Evolutionary conservation across 2,329 filamentous ascomycete species (phyloP).

Genomic region (Colletotrichum lini): DNA sequence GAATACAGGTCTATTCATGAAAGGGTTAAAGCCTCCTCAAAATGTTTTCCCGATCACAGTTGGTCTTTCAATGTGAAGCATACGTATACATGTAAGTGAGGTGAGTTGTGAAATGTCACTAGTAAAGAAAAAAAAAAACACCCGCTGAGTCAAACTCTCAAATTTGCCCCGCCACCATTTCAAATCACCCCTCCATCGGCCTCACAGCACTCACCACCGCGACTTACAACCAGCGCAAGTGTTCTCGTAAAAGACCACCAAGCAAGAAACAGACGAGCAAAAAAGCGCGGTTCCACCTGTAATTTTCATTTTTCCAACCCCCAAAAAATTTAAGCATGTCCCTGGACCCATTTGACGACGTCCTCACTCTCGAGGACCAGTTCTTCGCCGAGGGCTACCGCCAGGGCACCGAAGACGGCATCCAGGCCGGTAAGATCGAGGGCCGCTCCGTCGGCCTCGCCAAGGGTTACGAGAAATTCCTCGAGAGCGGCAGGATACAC

Average conservation of each 20-base stretch:
- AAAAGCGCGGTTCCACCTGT: no score
- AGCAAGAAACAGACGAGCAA: no score
- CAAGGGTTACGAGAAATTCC: conserved; percentile 94
- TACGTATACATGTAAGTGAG: neutral
- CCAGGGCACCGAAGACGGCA: conserved; percentile 82
- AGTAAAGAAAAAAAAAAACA: conserved; percentile 2
- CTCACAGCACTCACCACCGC: conserved; percentile 2
- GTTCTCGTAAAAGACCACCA: neutral
- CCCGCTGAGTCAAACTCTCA: conserved; percentile 37
- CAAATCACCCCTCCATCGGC: conserved; percentile 35
- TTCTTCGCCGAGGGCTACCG: conserved; percentile 89
- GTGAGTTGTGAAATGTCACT: conserved; percentile 31
- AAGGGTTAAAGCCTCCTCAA: no score
- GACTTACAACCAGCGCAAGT: neutral
- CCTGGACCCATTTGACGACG: conserved; percentile 68
- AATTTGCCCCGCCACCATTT: conserved; percentile 36
- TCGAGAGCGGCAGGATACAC: conserved; percentile 83
- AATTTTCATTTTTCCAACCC: neutral
- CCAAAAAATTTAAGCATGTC: conserved; percentile 45
- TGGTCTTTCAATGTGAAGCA: neutral
- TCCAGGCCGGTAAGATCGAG: conserved; percentile 84
- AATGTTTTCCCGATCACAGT: no score
- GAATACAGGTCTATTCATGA: neutral
- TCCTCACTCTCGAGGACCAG: conserved; percentile 73
- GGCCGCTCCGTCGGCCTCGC: conserved; percentile 92